Evolutionary conservation across 169 alveolate genomes (phyloP).

Genomic region (Miamiensis avidus): DNA sequence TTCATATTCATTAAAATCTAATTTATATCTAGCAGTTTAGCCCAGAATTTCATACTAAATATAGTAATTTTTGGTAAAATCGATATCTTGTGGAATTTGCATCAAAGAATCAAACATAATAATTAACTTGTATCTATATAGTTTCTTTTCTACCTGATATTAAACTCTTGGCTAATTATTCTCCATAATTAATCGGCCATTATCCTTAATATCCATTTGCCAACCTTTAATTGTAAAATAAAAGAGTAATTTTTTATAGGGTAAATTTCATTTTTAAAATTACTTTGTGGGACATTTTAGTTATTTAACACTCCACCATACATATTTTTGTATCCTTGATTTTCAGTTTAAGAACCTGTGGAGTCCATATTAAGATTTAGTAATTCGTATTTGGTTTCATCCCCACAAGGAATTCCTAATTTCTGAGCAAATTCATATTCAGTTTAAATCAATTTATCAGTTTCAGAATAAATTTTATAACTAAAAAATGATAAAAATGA

Average conservation of each 20-base stretch:
- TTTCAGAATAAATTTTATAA: slow-evolving; percentile 56
- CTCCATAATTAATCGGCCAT: slow-evolving; percentile 3
- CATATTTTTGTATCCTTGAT: slow-evolving; percentile 6
- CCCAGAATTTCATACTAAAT: slow-evolving; percentile 36
- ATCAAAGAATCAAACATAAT: slow-evolving; percentile 28
- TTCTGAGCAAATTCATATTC: slow-evolving; percentile 54
- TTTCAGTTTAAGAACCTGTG: slow-evolving; percentile 12
- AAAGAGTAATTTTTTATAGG: not conserved
- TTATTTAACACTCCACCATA: slow-evolving; percentile 1
- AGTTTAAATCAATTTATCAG: slow-evolving; percentile 57
- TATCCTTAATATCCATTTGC: slow-evolving; percentile 3
- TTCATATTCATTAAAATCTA: slow-evolving; percentile 14
- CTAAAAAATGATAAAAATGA: not conserved
- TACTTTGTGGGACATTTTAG: slow-evolving; percentile 16
- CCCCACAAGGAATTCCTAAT: slow-evolving; percentile 56
- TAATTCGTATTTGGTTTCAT: slow-evolving; percentile 35
- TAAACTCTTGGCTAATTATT: slow-evolving; percentile 28
- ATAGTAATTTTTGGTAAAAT: slow-evolving; percentile 34
- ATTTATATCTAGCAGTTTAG: slow-evolving; percentile 24
- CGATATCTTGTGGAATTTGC: slow-evolving; percentile 35
- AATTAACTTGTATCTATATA: slow-evolving; percentile 40
- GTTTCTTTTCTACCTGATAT: slow-evolving; percentile 15
- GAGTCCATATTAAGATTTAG: slow-evolving; percentile 13
- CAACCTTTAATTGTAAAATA: slow-evolving; percentile 10
- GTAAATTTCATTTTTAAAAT: too few species aligned